Conservation (phyloP, 768 basidiomycete genomes). For the Paxillus involutus region DNA sequence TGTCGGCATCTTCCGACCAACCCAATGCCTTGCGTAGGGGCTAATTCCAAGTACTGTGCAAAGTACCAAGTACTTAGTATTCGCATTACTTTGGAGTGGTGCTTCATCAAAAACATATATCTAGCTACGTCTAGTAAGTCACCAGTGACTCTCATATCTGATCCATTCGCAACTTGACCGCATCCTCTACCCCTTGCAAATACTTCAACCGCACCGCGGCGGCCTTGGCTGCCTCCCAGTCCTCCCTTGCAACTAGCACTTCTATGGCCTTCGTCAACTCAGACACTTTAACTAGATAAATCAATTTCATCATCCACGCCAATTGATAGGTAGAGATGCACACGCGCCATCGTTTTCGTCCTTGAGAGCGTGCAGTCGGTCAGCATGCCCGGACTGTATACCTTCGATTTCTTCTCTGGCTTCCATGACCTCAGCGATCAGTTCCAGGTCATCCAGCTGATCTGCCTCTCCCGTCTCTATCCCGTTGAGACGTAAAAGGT, state of each 20-base stretch:
- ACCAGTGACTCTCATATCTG: background rate
- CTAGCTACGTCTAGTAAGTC: background rate
- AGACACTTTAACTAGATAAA: conserved; percentile 49
- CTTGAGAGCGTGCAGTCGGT: conserved; percentile 50
- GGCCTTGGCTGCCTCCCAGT: conserved; percentile 58
- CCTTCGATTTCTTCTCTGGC: conserved; percentile 73
- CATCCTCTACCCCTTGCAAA: conserved; percentile 57
- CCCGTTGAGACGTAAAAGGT: conserved; percentile 70
- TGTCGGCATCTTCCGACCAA: conserved; percentile 22
- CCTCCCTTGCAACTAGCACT: conserved; percentile 44
- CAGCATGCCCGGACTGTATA: conserved; percentile 42
- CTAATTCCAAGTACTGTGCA: background rate
- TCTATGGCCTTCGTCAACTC: conserved; percentile 47
- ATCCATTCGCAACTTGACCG: conserved; percentile 15
- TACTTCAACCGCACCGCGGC: conserved; percentile 75
- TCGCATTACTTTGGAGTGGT: too few species aligned
- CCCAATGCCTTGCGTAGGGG: background rate
- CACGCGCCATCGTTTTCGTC: conserved; percentile 57
- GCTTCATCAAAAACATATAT: too few species aligned
- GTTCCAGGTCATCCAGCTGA: conserved; percentile 63
- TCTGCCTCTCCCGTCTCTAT: conserved; percentile 65
- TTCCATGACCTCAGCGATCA: conserved; percentile 80
- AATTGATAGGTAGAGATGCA: background rate
- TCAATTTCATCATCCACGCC: background rate
- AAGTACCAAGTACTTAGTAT: too few species aligned